These are phyloP conservation scores for Stachybotrys echinatus DNA, from an alignment of 2,329 filamentous ascomycete species.

Conservation along the genomic window DNA sequence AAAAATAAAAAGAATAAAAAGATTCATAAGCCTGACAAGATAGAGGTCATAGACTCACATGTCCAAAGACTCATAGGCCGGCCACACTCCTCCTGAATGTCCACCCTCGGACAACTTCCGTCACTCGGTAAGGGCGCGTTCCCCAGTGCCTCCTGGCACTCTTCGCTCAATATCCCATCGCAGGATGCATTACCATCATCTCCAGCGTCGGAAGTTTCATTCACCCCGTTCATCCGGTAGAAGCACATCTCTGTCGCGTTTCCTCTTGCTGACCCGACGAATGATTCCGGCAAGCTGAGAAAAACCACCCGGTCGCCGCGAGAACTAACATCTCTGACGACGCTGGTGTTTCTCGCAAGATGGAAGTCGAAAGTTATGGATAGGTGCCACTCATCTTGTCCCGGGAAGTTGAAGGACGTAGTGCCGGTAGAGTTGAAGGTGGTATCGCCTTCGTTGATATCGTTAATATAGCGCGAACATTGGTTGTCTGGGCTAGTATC, in stretches of 20 bases:
- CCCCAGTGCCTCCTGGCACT: background rate
- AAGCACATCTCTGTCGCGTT: background rate
- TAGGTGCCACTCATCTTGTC: background rate
- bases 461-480: background rate
- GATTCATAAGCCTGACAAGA: no score
- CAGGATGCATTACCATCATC: background rate
- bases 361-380: background rate
- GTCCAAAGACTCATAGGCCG: background rate
- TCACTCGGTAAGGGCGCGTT: background rate
- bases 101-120: background rate
- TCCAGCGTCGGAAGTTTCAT: background rate
- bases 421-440: background rate
- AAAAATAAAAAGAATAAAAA: no score
- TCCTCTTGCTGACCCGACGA: background rate
- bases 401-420: background rate
- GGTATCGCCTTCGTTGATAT: background rate
- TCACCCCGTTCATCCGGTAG: background rate
- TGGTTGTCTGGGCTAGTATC: background rate
- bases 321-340: background rate
- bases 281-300: background rate
- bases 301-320: background rate
- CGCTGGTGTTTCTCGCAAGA: background rate
- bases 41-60: no score
- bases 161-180: background rate
- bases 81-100: background rate